Base-by-base conservation (phyloP, 83 land plant genomes). In the Thuja plicata region DNA sequence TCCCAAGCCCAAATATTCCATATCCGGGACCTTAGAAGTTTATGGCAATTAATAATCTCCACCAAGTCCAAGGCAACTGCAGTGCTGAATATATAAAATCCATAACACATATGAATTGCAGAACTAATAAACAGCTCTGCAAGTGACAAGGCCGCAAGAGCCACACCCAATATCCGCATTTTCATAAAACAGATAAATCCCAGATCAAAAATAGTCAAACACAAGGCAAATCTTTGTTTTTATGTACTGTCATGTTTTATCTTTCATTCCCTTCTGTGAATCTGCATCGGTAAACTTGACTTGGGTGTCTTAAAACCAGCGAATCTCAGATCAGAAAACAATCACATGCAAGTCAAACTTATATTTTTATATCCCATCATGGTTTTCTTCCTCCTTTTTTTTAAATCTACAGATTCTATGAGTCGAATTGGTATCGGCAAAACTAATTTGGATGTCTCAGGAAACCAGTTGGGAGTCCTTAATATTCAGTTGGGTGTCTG, bases 41-140 rank as follows among this genome's bases (percentile, higher is more conserved):
- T 43, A 83, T 83, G 85, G 32, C 34, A 27, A 5, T 46, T 83
- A 27, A 87, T 34, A 46, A 88, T 32, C 19, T 79, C 88, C 21
- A 40, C 46, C 74, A 87, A 38, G 87, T 97, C 99, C 55, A 88
- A 88, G 71, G 94, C 94, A 40, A 96, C 92, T 8, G 96, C 98
- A 46, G 97, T 38, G 87, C 93, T 91, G 76, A 96, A 92, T n/a
- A 96, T 93, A 89, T 92, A 93, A 66, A 95, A 89, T 27, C 94
- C 98, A 89, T 89, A 95, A 24, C 89, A 4, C 86, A 92, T 12
- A 90, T 96, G 98, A 55, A 94, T 92, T 83, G 87, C 45, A 50
- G 94, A 86, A 89, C 97, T 95, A 87, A 93, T 88, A 66, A 92
- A 86, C 12, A 96, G 91, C 92, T 96, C 98, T 54, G 77, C 17